A percentile compares a stretch with the other conserved stretches of the same genome.
Conservation (phyloP, 208 protist genomes). For the Blastocrithidia nonstop region DNA sequence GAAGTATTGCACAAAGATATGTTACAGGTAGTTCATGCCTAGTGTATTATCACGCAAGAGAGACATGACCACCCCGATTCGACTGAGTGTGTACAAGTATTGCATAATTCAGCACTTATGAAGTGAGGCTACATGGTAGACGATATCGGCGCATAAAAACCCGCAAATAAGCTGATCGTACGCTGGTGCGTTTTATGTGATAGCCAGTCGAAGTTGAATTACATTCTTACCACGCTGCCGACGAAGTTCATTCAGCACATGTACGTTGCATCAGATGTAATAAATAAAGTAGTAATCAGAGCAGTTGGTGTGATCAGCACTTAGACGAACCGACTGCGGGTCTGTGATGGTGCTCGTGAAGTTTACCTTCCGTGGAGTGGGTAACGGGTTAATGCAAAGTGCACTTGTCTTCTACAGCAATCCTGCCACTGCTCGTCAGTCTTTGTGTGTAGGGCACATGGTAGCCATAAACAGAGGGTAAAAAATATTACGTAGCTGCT, state of each 20-base stretch:
- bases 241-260: conserved; percentile 91
- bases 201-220: conserved; percentile 88
- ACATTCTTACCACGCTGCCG: conserved; percentile 51
- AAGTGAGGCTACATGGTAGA: conserved; percentile 93
- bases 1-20: conserved; percentile 92
- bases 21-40: conserved; percentile 90
- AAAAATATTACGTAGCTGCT: conserved; percentile 93
- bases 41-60: conserved; percentile 96
- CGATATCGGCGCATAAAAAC: conserved; percentile 89
- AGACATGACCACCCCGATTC: conserved; percentile 94
- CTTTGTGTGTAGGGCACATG: conserved; percentile 62
- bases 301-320: conserved; percentile 54
- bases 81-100: conserved; percentile 95
- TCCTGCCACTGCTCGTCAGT: conserved; percentile 83
- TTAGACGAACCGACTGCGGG: conserved; percentile 32
- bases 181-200: conserved; percentile 63
- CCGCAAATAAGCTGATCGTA: conserved; percentile 88
- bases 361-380: conserved; percentile 26
- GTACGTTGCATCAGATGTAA: conserved; percentile 96
- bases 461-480: conserved; percentile 96
- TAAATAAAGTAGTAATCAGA: conserved; percentile 97
- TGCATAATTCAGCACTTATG: conserved; percentile 92
- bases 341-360: conserved; percentile 17
- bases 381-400: conserved; percentile 83
- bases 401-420: conserved; percentile 90